Evolutionary conservation across 2,329 filamentous ascomycete genomes (phyloP).

Genomic region (Fusarium piperis): DNA sequence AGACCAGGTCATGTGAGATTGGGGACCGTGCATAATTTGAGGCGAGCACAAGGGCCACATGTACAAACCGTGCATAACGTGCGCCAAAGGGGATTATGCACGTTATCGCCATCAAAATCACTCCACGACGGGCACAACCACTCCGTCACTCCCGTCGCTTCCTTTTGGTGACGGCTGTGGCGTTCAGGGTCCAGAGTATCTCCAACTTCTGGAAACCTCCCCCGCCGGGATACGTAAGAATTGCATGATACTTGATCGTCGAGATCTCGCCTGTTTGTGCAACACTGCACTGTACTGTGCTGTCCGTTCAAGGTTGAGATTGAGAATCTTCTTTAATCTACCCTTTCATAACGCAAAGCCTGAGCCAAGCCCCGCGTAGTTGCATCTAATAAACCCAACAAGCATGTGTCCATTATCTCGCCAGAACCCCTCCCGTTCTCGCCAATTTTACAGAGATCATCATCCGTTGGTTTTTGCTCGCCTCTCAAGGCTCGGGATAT

Average conservation of each 20-base stretch:
- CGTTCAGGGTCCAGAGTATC: constrained; percentile 12
- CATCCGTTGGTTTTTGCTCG: constrained; percentile 28
- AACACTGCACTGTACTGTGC: neutral
- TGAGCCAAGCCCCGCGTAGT: constrained; percentile 25
- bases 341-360: constrained; percentile 27
- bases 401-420: constrained; percentile 34
- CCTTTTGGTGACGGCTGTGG: constrained; percentile 12
- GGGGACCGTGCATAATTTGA: constrained; percentile 36
- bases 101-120: neutral
- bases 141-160: neutral
- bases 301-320: constrained; percentile 18
- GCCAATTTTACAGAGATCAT: constrained; percentile 31
- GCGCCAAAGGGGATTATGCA: neutral
- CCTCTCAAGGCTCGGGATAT: constrained; percentile 24
- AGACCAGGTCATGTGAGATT: constrained; percentile 46
- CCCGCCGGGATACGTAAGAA: neutral
- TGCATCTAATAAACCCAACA: constrained; percentile 36
- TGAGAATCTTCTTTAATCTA: constrained; percentile 31
- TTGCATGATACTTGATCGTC: neutral
- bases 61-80: neutral
- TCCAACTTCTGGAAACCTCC: neutral
- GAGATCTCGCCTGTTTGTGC: constrained; percentile 1
- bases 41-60: constrained; percentile 5
- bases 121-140: neutral
- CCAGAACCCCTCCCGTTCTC: constrained; percentile 29